Conservation (phyloP, 495 filamentous ascomycete species). For the Achaetomiella virescens region DNA sequence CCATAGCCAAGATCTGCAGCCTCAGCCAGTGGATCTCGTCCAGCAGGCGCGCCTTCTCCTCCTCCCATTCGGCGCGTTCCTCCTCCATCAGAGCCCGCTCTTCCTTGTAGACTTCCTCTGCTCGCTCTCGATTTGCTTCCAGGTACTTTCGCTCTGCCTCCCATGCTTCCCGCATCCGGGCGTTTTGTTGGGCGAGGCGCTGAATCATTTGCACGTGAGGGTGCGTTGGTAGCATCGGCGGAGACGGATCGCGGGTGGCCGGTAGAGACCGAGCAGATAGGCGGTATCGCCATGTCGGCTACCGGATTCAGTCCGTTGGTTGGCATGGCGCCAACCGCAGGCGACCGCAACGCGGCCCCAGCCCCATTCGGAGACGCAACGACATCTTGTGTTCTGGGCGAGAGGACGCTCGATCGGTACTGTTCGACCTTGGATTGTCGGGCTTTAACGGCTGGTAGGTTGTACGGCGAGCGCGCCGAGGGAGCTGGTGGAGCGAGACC, state of each 20-base stretch:
- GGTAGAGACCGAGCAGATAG: conserved; percentile 16
- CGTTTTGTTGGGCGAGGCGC: conserved; percentile 37
- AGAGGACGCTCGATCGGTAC: conserved; percentile 20
- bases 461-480: conserved; percentile 26
- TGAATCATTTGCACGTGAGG: conserved; percentile 29
- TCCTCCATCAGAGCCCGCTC: conserved; percentile 42
- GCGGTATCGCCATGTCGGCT: conserved; percentile 11
- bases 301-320: background rate
- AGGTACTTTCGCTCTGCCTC: conserved; percentile 40
- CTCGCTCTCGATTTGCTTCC: conserved; percentile 39
- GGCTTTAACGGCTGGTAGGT: conserved; percentile 13
- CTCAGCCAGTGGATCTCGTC: conserved; percentile 27
- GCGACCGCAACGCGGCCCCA: background rate
- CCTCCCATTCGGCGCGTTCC: conserved; percentile 36
- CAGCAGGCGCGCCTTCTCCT: conserved; percentile 27
- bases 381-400: conserved; percentile 7
- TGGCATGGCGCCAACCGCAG: background rate
- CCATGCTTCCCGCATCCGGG: conserved; percentile 37
- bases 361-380: background rate
- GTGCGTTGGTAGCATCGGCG: conserved; percentile 19
- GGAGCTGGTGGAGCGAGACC: conserved; percentile 12
- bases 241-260: conserved; percentile 20
- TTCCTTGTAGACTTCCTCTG: conserved; percentile 42
- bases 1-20: conserved; percentile 25
- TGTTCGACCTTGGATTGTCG: conserved; percentile 15